These are phyloP conservation scores for Hypoxylon sp. DNA, from an alignment of 2,329 filamentous ascomycete genomes.

Conservation along the genomic window DNA sequence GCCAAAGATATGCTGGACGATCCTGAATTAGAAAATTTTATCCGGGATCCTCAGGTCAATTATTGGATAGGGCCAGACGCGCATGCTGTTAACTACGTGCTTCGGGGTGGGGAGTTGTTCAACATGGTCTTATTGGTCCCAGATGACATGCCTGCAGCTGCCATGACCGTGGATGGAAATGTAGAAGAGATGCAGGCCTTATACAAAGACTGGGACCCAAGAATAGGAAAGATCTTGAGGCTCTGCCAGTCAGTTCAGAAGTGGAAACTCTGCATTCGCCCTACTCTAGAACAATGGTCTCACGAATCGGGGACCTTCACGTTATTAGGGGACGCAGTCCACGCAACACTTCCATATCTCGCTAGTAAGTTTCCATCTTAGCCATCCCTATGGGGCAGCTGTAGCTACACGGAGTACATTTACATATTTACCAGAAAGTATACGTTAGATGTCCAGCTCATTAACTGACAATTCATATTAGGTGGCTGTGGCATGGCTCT, in stretches of 20 bases:
- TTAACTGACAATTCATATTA: slow-evolving; percentile 19
- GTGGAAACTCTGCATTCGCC: slow-evolving; percentile 57
- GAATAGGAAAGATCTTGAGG: slow-evolving; percentile 68
- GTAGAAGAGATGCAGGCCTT: slow-evolving; percentile 60
- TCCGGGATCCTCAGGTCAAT: slow-evolving; percentile 64
- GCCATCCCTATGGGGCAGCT: neutral
- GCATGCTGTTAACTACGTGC: slow-evolving; percentile 67
- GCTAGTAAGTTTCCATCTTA: slow-evolving; percentile 54
- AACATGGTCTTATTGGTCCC: slow-evolving; percentile 67
- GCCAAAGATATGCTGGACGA: slow-evolving; percentile 63
- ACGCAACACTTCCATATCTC: slow-evolving; percentile 75
- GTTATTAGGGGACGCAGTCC: slow-evolving; percentile 74
- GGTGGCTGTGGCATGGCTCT: slow-evolving; percentile 71
- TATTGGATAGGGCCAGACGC: slow-evolving; percentile 67
- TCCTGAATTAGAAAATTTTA: slow-evolving; percentile 60
- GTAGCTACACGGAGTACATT: neutral
- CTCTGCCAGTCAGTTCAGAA: slow-evolving; percentile 72
- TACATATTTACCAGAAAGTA: neutral
- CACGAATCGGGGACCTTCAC: slow-evolving; percentile 69
- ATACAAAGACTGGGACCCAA: slow-evolving; percentile 71
- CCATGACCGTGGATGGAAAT: slow-evolving; percentile 56
- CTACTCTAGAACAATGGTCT: slow-evolving; percentile 65
- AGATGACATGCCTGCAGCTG: slow-evolving; percentile 63
- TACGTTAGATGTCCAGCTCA: too few species aligned
- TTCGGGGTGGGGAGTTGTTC: slow-evolving; percentile 63